Base-by-base conservation (phyloP, 2,329 filamentous ascomycete species). In the Rutstroemia sp. region DNA sequence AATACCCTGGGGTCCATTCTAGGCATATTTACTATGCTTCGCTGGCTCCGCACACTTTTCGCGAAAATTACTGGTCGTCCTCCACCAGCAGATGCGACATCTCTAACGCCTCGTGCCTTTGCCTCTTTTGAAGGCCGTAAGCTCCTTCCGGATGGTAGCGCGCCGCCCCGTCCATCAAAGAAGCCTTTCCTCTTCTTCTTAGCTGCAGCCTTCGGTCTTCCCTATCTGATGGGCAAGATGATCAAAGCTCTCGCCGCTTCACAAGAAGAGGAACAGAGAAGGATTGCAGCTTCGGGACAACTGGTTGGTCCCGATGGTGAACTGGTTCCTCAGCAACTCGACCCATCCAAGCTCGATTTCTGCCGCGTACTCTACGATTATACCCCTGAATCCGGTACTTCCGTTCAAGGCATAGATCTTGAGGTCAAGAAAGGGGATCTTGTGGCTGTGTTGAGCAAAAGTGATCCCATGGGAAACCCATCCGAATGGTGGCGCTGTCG, bases 401-500 rank as follows among this genome's bases (percentile, higher is more conserved):
- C 73, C 14, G 78, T 78, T 19, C 75, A 86, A 59, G 90, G 88
- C 37, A 84, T 97, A 64, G 95, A 99, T 68, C 80, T 99, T 14
- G 85, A 89, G 38, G 92, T 95, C 23, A 92, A 89, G 75, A 96
- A 96, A 76, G 92, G 92, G 58, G 94, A 99, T 66, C 84, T 97
- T 53, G 92, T 99, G 16, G 94, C 94, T 25, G 91, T 99, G 1
- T 79, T 99, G 54, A 87, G 86, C 75, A 96, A 96, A 75, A 88
- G 84, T 18, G 94, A 99, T 67, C 94, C 94, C 0, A 82, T 92
- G 68, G 94, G 94, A 45, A 91, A 94, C 65, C 83, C 90, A 4
- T 94, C 88, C 52, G 92, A 99, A 69, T 99, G 94, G 94, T 99
- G 94, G 94, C 85, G 87, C 63, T 99, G 95, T 73, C 82, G 94